phyloP scores from a whole-genome alignment of 2,329 filamentous ascomycete genomes.

The Ramularia endophylla region DNA sequence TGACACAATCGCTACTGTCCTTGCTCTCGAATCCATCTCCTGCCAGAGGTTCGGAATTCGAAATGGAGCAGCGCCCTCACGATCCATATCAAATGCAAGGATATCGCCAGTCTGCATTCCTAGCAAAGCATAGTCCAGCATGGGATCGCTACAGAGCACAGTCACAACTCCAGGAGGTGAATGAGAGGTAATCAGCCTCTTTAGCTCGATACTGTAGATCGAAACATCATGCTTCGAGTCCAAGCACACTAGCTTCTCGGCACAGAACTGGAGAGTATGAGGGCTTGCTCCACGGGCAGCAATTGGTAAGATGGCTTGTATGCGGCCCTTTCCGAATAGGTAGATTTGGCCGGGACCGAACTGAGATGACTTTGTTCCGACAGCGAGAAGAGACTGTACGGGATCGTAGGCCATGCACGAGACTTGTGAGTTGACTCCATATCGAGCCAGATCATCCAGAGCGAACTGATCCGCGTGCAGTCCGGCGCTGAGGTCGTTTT shows the following conservation, averaged over 20 bases:
- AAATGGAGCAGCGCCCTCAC: conserved; percentile 69
- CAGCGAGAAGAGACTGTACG: conserved; percentile 83
- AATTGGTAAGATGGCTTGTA: conserved; percentile 68
- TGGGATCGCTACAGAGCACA: conserved; percentile 73
- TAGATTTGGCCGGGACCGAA: conserved; percentile 86
- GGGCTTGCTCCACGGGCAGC: conserved; percentile 65
- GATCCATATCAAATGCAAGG: conserved; percentile 87
- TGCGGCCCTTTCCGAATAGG: conserved; percentile 74
- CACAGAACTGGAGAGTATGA: conserved; percentile 73
- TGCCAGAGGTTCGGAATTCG: conserved; percentile 83
- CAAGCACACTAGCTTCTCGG: conserved; percentile 75
- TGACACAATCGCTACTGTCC: conserved; percentile 62
- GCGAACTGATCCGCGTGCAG: conserved; percentile 72
- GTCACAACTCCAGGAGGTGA: conserved; percentile 72
- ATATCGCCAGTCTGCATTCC: conserved; percentile 65
- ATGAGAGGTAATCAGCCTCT: conserved; percentile 60
- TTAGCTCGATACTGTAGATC: conserved; percentile 73
- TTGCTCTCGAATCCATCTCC: conserved; percentile 61
- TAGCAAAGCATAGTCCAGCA: conserved; percentile 87
- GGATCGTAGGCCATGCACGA: conserved; percentile 88
- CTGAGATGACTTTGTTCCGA: conserved; percentile 82
- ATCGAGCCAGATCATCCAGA: conserved; percentile 74
- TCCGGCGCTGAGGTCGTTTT: conserved; percentile 80
- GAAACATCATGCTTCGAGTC: conserved; percentile 81
- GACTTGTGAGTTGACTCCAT: conserved; percentile 62